These are phyloP conservation scores for Puccinia polysora DNA, from an alignment of 1,284 basidiomycete genomes.

Conservation along the genomic window DNA sequence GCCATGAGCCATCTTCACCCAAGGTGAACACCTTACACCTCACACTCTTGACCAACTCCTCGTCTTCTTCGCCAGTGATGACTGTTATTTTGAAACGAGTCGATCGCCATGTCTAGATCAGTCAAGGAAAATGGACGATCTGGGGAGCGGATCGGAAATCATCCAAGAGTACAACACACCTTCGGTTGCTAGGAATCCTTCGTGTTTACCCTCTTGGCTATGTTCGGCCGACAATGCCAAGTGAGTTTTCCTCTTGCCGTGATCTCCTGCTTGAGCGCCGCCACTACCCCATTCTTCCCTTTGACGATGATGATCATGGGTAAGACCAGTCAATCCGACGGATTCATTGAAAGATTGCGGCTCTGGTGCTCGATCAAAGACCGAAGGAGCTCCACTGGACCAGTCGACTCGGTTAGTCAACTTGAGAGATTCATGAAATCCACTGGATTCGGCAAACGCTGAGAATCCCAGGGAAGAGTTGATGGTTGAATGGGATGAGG, in stretches of 20 bases:
- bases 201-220: conserved; percentile 19
- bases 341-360: conserved; percentile 2
- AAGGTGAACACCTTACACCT: conserved; percentile 39
- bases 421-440: conserved; percentile 9
- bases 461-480: conserved; percentile 26
- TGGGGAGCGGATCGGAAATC: no score
- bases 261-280: no score
- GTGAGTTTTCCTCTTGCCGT: conserved; percentile 31
- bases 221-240: conserved; percentile 36
- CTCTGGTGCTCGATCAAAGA: neutral
- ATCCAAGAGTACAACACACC: neutral
- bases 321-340: no score
- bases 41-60: conserved; percentile 32
- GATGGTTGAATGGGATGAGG: neutral
- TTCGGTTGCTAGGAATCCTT: conserved; percentile 34
- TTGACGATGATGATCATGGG: neutral
- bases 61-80: conserved; percentile 41
- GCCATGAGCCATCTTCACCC: conserved; percentile 36
- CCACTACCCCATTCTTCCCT: conserved; percentile 3
- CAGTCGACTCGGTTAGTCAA: neutral
- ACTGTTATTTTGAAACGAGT: neutral
- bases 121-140: neutral
- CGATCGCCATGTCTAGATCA: neutral
- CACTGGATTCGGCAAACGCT: conserved; percentile 10
- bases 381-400: neutral